Base-by-base conservation (phyloP, 345 rosid species). In the Brassica nigra region DNA sequence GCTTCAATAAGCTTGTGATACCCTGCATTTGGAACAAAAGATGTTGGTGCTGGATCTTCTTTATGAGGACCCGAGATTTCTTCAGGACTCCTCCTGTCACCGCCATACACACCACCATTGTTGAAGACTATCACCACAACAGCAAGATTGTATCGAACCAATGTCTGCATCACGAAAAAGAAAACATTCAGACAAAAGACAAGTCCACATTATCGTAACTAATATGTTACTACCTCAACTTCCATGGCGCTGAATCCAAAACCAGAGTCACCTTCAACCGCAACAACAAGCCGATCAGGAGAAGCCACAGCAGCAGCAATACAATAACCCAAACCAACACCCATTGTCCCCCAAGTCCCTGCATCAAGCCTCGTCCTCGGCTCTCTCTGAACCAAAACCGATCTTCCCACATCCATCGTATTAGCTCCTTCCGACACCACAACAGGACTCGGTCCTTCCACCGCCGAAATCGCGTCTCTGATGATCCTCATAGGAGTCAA, bases 321-420 rank as follows among this genome's bases (percentile, higher is more conserved):
- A 84, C 98, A 95, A 84, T 93, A 95, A 10, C 99, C 99, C 84
- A 95, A 84, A 68, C 99, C 99, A 80, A 95, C 97, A 52, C 99
- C 99, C 99, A 95, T 95, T 30, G 99, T 95, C 20, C 99, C 99
- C 99, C 98, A 93, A 71, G 99, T 90, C 71, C 99, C 99, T 49
- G 99, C 99, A 93, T 95, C 99, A 85, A 95, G 83, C 87, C 98
- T 88, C 37, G 97, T 90, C 86, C 99, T 89, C 0, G 99, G 96
- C 88, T 95, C 98, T 2, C 87, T 93, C 85, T 95, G 99, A 78
- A 95, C 93, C 85, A 95, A 75, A 71, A 95, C 99, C 3, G 95
- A 86, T 82, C 99, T 88, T 9, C 98, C 99, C 70, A 93, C 89
- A 81, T 95, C 99, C 99, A 95, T 95, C 1, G 99, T 95, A 71